A percentile compares a stretch with the other conserved stretches of the same genome.
Evolutionary conservation across 805 yeast genomes (phyloP).

Genomic region (Hanseniaspora guilliermondii): DNA sequence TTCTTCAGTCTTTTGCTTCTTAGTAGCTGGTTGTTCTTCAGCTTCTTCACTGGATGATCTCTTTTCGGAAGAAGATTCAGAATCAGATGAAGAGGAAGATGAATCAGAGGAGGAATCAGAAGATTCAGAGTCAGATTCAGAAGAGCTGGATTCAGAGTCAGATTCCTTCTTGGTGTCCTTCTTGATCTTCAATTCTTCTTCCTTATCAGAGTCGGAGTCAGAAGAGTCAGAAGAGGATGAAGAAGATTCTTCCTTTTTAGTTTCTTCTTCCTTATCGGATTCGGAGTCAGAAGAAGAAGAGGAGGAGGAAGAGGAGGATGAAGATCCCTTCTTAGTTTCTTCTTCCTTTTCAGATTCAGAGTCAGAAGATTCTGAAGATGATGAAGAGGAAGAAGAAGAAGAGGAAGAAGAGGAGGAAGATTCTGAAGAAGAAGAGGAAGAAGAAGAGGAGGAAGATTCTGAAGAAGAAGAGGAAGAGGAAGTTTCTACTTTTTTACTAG

Average conservation of each 20-base stretch:
- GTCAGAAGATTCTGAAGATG: constrained; percentile 15
- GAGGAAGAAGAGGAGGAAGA: constrained; percentile 18
- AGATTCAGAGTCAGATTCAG: constrained; percentile 20
- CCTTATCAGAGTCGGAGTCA: constrained; percentile 14
- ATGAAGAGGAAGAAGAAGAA: constrained; percentile 15
- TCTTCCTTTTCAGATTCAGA: constrained; percentile 20
- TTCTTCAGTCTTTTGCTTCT: constrained; percentile 29
- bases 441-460: constrained; percentile 14
- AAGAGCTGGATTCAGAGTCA: constrained; percentile 22
- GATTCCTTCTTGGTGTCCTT: constrained; percentile 22
- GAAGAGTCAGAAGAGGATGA: constrained; percentile 29
- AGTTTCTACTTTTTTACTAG: constrained; percentile 22
- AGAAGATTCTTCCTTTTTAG: constrained; percentile 3
- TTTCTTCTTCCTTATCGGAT: constrained; percentile 14
- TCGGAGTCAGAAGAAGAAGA: constrained; percentile 25
- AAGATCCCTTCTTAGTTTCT: constrained; percentile 27
- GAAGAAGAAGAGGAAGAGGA: constrained; percentile 19
- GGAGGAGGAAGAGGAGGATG: constrained; percentile 33
- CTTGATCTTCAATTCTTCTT: constrained; percentile 11
- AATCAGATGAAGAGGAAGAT: constrained; percentile 18
- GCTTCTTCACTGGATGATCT: constrained; percentile 21
- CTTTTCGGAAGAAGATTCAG: constrained; percentile 22
- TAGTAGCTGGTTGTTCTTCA: constrained; percentile 26
- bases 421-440: constrained; percentile 19
- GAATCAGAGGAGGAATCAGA: constrained; percentile 23